A percentile compares a stretch with the other conserved stretches of the same genome.
Conservation (phyloP, 306 rosid genomes). For the Rosa lucieae region DNA sequence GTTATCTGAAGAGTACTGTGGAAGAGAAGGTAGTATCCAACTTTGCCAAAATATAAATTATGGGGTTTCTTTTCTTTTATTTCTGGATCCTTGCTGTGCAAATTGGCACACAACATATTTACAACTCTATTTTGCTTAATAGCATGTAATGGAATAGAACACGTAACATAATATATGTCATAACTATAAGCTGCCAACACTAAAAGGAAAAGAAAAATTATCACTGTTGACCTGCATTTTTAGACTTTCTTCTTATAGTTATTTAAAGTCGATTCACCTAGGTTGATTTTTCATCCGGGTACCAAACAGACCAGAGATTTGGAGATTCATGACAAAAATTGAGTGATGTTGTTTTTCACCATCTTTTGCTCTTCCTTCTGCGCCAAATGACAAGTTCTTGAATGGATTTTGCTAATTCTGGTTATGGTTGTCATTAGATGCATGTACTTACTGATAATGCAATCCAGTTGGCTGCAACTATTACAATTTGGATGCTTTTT, state of each 20-base stretch:
- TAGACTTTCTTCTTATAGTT: not conserved
- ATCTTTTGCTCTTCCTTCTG: not conserved
- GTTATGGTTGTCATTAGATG: not conserved
- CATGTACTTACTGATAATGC: conserved; percentile 6
- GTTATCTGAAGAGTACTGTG: conserved; percentile 81
- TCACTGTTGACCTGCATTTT: not conserved
- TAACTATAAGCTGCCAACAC: not conserved
- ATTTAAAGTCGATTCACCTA: not conserved
- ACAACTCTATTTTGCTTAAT: not conserved
- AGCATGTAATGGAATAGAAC: not conserved
- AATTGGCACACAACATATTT: not conserved
- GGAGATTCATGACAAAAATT: not conserved
- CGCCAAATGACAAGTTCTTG: conserved; percentile 3
- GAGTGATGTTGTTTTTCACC: not conserved
- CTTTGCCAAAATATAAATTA: not conserved
- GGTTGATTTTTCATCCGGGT: not conserved
- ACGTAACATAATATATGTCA: not conserved
- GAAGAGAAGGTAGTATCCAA: conserved; percentile 70
- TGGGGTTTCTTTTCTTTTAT: not conserved
- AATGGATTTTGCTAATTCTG: not conserved
- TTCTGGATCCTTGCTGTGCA: not conserved
- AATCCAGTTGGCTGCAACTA: not conserved
- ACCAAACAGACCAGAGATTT: not conserved
- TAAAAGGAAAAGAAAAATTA: not conserved
- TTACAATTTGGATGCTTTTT: not conserved